These are phyloP conservation scores for Lanmaoa rubissima DNA, from an alignment of 768 basidiomycete species.

Conservation along the genomic window DNA sequence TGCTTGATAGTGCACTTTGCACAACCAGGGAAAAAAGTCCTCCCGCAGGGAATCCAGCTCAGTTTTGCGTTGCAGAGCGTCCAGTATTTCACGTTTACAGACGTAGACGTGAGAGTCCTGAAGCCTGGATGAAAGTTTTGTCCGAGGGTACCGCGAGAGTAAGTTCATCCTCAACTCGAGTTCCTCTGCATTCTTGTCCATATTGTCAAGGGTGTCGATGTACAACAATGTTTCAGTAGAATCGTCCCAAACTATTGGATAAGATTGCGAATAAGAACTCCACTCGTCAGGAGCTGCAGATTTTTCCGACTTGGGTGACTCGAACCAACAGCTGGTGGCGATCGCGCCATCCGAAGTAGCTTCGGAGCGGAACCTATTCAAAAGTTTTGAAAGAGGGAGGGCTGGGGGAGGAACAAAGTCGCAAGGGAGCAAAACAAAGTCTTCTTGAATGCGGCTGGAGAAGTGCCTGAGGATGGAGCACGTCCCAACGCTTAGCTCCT, in stretches of 20 bases:
- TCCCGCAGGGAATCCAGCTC: conserved; percentile 82
- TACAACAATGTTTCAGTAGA: conserved; percentile 63
- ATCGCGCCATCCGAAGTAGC: conserved; percentile 60
- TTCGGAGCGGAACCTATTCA: conserved; percentile 83
- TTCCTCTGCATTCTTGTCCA: conserved; percentile 68
- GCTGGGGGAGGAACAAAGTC: conserved; percentile 82
- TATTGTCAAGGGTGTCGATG: conserved; percentile 67
- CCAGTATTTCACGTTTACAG: conserved; percentile 71
- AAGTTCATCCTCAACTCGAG: conserved; percentile 74
- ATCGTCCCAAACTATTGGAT: conserved; percentile 69
- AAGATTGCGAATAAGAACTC: conserved; percentile 45
- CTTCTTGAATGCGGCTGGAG: conserved; percentile 69
- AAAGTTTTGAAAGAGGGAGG: conserved; percentile 63
- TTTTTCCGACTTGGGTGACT: conserved; percentile 51
- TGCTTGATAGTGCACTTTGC: conserved; percentile 77
- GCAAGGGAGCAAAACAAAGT: conserved; percentile 89
- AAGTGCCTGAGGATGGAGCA: conserved; percentile 77
- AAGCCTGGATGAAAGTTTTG: conserved; percentile 61
- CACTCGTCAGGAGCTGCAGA: conserved; percentile 61
- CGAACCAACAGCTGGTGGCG: conserved; percentile 67
- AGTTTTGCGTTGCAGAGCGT: conserved; percentile 63
- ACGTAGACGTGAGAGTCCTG: conserved; percentile 93
- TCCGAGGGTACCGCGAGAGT: conserved; percentile 73
- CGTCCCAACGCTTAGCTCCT: conserved; percentile 64
- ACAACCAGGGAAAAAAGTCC: conserved; percentile 91